phyloP scores from a whole-genome alignment of 2,329 filamentous ascomycete species.

The Penicillium thymicola region DNA sequence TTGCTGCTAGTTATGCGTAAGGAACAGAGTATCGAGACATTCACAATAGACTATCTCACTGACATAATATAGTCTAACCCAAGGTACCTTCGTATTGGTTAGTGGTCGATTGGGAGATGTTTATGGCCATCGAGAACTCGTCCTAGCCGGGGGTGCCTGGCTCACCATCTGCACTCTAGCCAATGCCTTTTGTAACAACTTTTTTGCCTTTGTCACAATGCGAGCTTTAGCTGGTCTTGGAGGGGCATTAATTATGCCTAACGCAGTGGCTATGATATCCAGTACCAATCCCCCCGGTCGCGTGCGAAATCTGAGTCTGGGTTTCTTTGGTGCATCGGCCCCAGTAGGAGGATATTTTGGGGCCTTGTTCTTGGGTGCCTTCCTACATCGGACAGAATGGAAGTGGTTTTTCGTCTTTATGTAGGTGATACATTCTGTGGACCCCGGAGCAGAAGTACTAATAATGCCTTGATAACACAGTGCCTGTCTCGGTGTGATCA shows the following conservation, averaged over 20 bases:
- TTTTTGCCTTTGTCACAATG: constrained; percentile 43
- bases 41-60: background rate
- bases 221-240: constrained; percentile 52
- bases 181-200: constrained; percentile 47
- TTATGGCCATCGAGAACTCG: constrained; percentile 56
- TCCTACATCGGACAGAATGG: constrained; percentile 37
- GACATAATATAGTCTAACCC: constrained; percentile 40
- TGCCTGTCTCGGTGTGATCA: constrained; percentile 22
- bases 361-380: constrained; percentile 40
- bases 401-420: constrained; percentile 45
- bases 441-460: background rate
- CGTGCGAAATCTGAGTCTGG: constrained; percentile 46
- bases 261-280: constrained; percentile 51
- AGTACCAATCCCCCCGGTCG: constrained; percentile 49
- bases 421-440: constrained; percentile 18
- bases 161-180: constrained; percentile 53
- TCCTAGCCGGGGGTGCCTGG: constrained; percentile 56
- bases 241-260: constrained; percentile 52
- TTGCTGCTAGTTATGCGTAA: constrained; percentile 28
- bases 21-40: background rate
- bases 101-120: constrained; percentile 57
- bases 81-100: constrained; percentile 58
- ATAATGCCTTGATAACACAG: constrained; percentile 3
- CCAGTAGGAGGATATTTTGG: constrained; percentile 49
- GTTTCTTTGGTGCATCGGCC: constrained; percentile 48